Evolutionary conservation across 176 grass and related monocot genomes (phyloP).

Genomic region (Rhynchospora tenuis): DNA sequence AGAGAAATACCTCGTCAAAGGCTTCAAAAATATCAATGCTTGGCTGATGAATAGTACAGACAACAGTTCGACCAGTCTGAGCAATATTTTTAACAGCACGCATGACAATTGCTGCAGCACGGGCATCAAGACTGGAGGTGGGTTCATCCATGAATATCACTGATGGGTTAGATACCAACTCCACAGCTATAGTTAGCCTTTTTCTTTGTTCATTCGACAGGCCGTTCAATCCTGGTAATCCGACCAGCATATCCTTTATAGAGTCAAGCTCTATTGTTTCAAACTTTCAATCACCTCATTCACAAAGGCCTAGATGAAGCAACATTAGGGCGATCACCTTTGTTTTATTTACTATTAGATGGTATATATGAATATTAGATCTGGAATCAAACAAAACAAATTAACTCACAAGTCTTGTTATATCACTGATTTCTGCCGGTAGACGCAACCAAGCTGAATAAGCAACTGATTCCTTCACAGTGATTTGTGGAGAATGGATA

Average conservation of each 20-base stretch:
- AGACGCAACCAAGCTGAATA: constrained; percentile 75
- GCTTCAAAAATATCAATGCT: constrained; percentile 76
- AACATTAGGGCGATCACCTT: too few species aligned
- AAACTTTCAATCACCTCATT: constrained; percentile 73
- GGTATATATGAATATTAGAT: too few species aligned
- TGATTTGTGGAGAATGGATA: constrained; percentile 67
- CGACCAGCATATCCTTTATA: constrained; percentile 60
- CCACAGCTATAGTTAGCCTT: constrained; percentile 59
- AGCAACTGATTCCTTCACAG: constrained; percentile 54
- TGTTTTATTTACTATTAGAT: too few species aligned
- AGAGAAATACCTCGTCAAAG: constrained; percentile 58
- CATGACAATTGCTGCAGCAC: constrained; percentile 59
- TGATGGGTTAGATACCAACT: constrained; percentile 73
- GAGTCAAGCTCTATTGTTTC: constrained; percentile 68
- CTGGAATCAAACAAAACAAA: not conserved
- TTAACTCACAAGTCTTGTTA: constrained; percentile 48
- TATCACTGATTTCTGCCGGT: constrained; percentile 40
- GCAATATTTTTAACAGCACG: too few species aligned
- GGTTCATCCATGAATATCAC: constrained; percentile 84
- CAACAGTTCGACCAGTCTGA: constrained; percentile 62
- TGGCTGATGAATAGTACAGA: constrained; percentile 75
- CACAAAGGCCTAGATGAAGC: constrained; percentile 45
- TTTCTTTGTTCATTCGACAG: constrained; percentile 66
- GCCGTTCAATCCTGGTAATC: constrained; percentile 45
- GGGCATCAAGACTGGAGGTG: constrained; percentile 62